These are phyloP conservation scores for Termitomyces sp. DNA, from an alignment of 768 basidiomycete species.

Conservation along the genomic window DNA sequence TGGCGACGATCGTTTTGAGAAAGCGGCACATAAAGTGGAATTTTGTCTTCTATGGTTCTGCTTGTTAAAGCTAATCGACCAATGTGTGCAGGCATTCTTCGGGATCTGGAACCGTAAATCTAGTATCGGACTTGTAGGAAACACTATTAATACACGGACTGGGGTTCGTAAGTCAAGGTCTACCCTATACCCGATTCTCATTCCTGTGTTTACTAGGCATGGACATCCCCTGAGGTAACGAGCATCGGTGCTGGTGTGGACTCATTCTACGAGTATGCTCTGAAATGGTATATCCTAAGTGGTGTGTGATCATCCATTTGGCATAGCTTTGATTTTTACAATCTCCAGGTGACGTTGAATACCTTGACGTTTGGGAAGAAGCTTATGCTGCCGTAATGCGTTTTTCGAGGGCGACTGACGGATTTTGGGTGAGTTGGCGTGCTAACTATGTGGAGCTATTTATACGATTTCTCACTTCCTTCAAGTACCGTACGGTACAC, in stretches of 20 bases:
- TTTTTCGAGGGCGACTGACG: conserved; percentile 74
- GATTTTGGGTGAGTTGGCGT: conserved; percentile 67
- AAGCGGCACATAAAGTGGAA: conserved; percentile 63
- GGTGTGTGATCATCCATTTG: conserved; percentile 31
- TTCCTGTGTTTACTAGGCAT: conserved; percentile 37
- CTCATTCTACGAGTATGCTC: conserved; percentile 91
- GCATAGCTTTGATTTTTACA: background rate
- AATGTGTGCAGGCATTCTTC: conserved; percentile 60
- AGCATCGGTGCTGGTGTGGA: conserved; percentile 94
- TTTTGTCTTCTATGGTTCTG: background rate
- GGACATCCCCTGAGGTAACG: conserved; percentile 72
- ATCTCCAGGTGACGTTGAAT: conserved; percentile 63
- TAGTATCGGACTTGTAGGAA: conserved; percentile 80
- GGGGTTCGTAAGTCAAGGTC: conserved; percentile 48
- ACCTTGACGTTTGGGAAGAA: conserved; percentile 81
- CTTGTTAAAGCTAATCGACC: background rate
- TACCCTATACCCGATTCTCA: background rate
- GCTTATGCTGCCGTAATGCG: conserved; percentile 82
- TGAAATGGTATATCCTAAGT: conserved; percentile 89
- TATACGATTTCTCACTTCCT: background rate
- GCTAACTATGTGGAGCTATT: background rate
- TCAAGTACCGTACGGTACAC: conserved; percentile 86
- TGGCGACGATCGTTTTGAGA: conserved; percentile 85
- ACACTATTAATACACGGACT: conserved; percentile 77
- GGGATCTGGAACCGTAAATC: conserved; percentile 91